A percentile compares a stretch with the other conserved stretches of the same genome.
These are phyloP conservation scores for Penicillium dipodomyicola DNA, from an alignment of 495 filamentous ascomycete species.

Conservation along the genomic window DNA sequence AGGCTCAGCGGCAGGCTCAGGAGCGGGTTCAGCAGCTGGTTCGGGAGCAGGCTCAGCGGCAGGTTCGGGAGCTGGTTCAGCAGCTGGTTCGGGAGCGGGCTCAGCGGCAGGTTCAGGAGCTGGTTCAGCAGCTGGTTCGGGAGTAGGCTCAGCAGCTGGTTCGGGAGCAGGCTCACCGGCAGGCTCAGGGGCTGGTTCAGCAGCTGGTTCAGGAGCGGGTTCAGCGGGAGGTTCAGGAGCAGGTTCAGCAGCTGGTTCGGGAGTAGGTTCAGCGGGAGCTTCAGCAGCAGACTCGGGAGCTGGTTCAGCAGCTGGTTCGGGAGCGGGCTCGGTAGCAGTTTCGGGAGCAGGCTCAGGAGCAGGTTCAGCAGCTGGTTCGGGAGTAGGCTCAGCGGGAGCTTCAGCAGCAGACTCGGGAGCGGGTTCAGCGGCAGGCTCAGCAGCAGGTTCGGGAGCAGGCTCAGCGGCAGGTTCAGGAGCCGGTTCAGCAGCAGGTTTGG, in stretches of 20 bases:
- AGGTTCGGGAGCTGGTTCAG: background rate
- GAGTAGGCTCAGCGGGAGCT: background rate
- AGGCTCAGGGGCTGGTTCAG: conserved; percentile 5
- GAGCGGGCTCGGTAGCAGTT: conserved; percentile 4
- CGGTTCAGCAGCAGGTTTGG: conserved; percentile 2
- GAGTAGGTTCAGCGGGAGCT: background rate
- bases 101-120: conserved; percentile 6
- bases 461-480: conserved; percentile 9
- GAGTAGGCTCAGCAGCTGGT: conserved; percentile 6
- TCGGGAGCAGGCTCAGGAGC: conserved; percentile 2
- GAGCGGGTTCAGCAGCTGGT: background rate
- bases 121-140: background rate
- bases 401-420: conserved; percentile 7
- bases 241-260: background rate
- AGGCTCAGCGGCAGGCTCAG: no score
- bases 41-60: background rate
- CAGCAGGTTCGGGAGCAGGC: conserved; percentile 6
- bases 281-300: conserved; percentile 8
- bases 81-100: background rate
- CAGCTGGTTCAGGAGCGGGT: conserved; percentile 4
- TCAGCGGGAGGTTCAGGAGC: background rate
- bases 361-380: conserved; percentile 10
- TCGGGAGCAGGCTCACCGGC: conserved; percentile 8
- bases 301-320: conserved; percentile 10
- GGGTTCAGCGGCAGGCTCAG: background rate